phyloP scores from a whole-genome alignment of 352 stramenopile species.

The Globisporangium spinosum region DNA sequence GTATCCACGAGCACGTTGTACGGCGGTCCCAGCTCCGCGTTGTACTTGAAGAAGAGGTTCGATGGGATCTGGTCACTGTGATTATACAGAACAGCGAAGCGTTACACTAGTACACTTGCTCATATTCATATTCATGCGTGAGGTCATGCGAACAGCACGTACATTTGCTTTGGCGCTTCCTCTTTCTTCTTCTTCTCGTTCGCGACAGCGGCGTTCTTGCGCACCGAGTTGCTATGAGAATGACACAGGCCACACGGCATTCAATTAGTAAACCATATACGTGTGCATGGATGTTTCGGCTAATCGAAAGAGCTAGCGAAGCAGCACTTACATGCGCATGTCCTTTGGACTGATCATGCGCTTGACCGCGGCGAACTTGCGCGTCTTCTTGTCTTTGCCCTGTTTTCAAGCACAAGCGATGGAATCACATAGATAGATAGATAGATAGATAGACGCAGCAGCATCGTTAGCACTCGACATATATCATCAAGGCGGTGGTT shows the following conservation, averaged over 20 bases:
- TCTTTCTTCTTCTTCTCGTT: constrained; percentile 89
- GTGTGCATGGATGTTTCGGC: not conserved
- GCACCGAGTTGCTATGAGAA: constrained; percentile 65
- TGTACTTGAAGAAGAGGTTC: constrained; percentile 99
- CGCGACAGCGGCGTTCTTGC: constrained; percentile 66
- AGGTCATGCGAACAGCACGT: constrained; percentile 9
- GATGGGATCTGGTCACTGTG: constrained; percentile 93
- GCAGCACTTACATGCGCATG: constrained; percentile 87
- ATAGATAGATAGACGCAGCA: not conserved
- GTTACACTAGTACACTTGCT: not conserved
- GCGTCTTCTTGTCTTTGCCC: constrained; percentile 98
- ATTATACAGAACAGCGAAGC: not conserved
- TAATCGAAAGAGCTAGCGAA: not conserved
- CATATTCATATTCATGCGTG: not conserved
- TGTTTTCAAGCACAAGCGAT: constrained; percentile 18
- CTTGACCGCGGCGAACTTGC: constrained; percentile 97
- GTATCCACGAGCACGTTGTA: constrained; percentile 99
- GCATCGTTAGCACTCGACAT: not conserved
- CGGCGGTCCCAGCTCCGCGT: constrained; percentile 95
- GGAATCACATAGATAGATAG: not conserved
- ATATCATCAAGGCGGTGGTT: not conserved
- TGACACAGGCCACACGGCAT: not conserved
- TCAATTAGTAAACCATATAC: not conserved
- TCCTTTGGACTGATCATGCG: constrained; percentile 98
- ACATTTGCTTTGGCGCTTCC: constrained; percentile 93